Base-by-base conservation (phyloP, 2,329 filamentous ascomycete genomes). In the Trichoderma oligosporum region DNA sequence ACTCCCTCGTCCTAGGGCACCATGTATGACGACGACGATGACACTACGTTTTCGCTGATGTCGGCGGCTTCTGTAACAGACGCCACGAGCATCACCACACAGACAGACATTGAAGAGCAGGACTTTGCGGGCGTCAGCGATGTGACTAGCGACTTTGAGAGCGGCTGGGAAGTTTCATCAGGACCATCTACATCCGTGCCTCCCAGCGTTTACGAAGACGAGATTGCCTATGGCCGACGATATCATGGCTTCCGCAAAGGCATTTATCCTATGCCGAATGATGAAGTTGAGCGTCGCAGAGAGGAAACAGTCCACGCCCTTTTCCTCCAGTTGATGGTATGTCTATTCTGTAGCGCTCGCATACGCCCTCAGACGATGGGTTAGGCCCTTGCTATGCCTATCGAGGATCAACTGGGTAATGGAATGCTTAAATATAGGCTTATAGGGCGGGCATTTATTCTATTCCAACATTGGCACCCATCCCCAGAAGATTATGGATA, bases 181-280 rank as follows among this genome's bases (percentile, higher is more conserved):
- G 66, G 59, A 36, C 65, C 61, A 29, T 73, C 67, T 25, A 70
- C 66, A 4, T 74, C 71, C 12, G 62, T 73, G 16, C 61, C 67
- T 14, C 66, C 70, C 3, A 71, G 68, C 56, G 65, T 71, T 24
- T 67, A 68, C 60, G 66, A 66, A 33, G 65, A 71, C 57, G 71
- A 74, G 56, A 63, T 68, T 39, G 65, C 66, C 27, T 63, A 70
- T 55, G 70, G 70, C 3, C 68, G 71, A 47, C 65, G 66, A n/a
- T 79, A 78, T 57, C 76, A 79, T 62, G 68, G 70, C 29, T 79
- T 73, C 61, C 70, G 71, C 45, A 66, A 73, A 35, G 74, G 74
- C 33, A 67, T 71, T n/a, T 79, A 78, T 57, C 75, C 76, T 2
- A 65, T 79, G 16, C 76, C 77, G 3, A 79, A 80, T 56, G 76